These are phyloP conservation scores for Erodium texanum DNA, from an alignment of 441 rosid genomes.

Conservation along the genomic window DNA sequence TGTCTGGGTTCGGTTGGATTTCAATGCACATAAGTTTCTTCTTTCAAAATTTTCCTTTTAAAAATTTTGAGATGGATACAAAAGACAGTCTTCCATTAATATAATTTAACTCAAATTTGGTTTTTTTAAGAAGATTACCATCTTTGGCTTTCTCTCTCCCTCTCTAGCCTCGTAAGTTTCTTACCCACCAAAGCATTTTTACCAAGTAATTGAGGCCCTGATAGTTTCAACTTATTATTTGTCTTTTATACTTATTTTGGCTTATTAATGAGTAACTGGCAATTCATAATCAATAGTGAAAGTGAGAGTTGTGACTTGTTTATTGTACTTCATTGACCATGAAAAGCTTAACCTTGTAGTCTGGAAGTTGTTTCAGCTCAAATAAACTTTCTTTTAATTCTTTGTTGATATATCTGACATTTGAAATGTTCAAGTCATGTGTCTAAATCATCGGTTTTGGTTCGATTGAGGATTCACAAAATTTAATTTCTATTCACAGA, in stretches of 20 bases:
- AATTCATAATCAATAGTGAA: not conserved
- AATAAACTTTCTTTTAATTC: not conserved
- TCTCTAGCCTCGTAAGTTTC: not conserved
- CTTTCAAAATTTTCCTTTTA: not conserved
- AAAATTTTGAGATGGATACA: not conserved
- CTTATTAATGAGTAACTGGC: not conserved
- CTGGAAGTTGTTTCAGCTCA: not conserved
- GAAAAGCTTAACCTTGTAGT: not conserved
- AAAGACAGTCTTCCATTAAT: not conserved
- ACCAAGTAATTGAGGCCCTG: not conserved
- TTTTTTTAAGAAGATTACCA: not conserved
- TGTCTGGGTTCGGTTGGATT: not conserved
- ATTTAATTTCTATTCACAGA: not conserved
- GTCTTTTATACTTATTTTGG: too few species aligned
- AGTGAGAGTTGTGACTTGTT: not conserved
- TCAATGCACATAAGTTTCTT: not conserved
- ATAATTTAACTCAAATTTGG: too few species aligned
- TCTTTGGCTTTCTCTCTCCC: not conserved
- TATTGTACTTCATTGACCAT: not conserved
- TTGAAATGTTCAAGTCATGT: not conserved
- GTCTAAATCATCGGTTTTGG: not conserved
- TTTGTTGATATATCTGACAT: not conserved
- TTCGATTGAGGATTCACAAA: too few species aligned
- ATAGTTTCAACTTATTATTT: too few species aligned
- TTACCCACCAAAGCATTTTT: not conserved